Evolutionary conservation across 306 rosid species (phyloP), one percentile per base, ranked within the genome.

Genomic region (Nissolia schottii): DNA sequence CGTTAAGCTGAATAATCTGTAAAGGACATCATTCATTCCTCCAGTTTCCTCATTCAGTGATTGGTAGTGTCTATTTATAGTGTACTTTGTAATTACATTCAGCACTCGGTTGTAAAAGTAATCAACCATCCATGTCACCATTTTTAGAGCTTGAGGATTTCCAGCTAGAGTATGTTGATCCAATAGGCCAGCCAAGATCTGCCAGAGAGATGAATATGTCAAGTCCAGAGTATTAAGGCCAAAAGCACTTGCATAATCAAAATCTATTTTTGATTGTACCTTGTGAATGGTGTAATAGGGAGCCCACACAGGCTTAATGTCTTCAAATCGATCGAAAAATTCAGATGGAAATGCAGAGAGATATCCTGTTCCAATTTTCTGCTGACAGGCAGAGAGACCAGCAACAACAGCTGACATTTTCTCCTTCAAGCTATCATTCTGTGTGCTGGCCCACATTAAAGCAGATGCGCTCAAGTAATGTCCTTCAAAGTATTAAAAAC

Each of bases 21-120:
- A 95, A 32, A 95, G 96, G 68, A 95, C 84, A 71, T 95, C 99
- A 84, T 95, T 95, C 99, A 95, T 95, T 80, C 99, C 99, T 55
- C 99, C 99, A 14, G 92, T 79, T 83, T 95, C 99, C 69, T 88
- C 92, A 79, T 95, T 91, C 55, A 81, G 81, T 41, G 96, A 46
- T 18, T 34, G 19, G 70, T 91, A 95, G 73, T 89, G 96, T 67
- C 84, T 84, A 76, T 57, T 79, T 37, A 95, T 24, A 49, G 75
- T 85, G 82, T 81, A 28, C 61, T 76, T 70, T 1, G 72, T 10
- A 69, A 91, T 87, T 49, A 95, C 90, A 60, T 87, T 95, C 82
- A 77, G 77, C 53, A 91, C 92, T 62, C 99, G 91, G 75, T 79
- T 85, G 90, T 91, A 88, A 65, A 91, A 91, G 84, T 95, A 91